phyloP scores from a whole-genome alignment of 306 rosid species.

The Sphenostylis stenocarpa region DNA sequence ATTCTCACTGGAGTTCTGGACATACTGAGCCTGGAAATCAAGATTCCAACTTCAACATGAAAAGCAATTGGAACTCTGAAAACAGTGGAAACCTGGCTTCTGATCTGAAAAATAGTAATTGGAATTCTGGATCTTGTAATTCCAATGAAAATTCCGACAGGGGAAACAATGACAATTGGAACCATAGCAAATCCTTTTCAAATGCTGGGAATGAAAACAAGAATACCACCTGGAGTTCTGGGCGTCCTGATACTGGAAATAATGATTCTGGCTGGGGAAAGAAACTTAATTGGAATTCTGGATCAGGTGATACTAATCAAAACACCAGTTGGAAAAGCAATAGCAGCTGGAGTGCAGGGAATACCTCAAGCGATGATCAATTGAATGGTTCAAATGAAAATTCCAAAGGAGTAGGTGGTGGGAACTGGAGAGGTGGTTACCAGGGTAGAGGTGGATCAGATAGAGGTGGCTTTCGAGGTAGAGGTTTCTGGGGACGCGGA shows the following conservation, averaged over 20 bases:
- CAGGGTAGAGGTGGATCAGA: conserved; percentile 36
- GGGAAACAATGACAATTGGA: conserved; percentile 25
- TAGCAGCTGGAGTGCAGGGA: conserved; percentile 44
- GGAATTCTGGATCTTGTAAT: conserved; percentile 28
- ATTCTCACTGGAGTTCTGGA: conserved; percentile 29
- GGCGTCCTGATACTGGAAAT: conserved; percentile 33
- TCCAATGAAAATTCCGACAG: conserved; percentile 26
- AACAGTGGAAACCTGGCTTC: conserved; percentile 25
- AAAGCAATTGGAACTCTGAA: conserved; percentile 40
- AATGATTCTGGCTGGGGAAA: conserved; percentile 44
- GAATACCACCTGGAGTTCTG: conserved; percentile 35
- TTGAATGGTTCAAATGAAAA: conserved; percentile 34
- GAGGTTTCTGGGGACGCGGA: conserved; percentile 51
- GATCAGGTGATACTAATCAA: conserved; percentile 28
- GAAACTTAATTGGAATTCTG: conserved; percentile 53
- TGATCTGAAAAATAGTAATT: conserved; percentile 3
- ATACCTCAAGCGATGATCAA: conserved; percentile 33
- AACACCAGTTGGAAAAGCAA: conserved; percentile 38
- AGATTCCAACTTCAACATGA: conserved; percentile 36
- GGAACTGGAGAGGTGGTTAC: conserved; percentile 64
- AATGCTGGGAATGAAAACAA: conserved; percentile 27
- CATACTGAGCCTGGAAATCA: conserved; percentile 21
- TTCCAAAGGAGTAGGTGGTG: conserved; percentile 42
- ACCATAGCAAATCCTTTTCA: conserved; percentile 19
- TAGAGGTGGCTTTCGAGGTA: conserved; percentile 60